Percentiles rank a stretch among this genome's conserved stretches.
Conservation (phyloP, 805 yeast species). For the Schwanniomyces pseudopolymorphus region DNA sequence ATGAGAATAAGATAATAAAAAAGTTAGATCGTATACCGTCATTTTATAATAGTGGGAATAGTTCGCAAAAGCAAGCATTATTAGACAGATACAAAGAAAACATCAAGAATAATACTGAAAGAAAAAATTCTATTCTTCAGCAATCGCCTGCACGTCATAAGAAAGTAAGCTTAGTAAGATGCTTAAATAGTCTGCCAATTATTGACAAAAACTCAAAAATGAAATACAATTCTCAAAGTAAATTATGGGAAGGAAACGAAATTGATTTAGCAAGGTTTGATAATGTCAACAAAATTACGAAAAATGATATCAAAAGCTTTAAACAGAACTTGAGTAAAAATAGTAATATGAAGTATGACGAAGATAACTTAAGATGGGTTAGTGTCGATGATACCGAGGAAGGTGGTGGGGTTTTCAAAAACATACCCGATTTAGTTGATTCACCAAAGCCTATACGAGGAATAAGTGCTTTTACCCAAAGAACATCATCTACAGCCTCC, state of each 20-base stretch:
- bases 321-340: slow-evolving; percentile 10
- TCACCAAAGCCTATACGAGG: slow-evolving; percentile 20
- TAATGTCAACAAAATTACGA: slow-evolving; percentile 30
- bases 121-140: slow-evolving; percentile 1
- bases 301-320: slow-evolving; percentile 21
- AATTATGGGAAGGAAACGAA: slow-evolving; percentile 68
- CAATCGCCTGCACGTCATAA: slow-evolving; percentile 12
- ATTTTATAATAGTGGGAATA: slow-evolving; percentile 25
- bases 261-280: slow-evolving; percentile 56
- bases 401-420: slow-evolving; percentile 46
- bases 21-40: slow-evolving; percentile 44
- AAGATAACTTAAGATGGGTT: slow-evolving; percentile 59
- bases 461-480: slow-evolving; percentile 35
- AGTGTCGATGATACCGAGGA: slow-evolving; percentile 35
- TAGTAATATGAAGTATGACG: slow-evolving; percentile 58
- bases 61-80: slow-evolving; percentile 24
- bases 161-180: slow-evolving; percentile 31
- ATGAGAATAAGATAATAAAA: slow-evolving; percentile 31
- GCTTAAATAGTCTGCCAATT: slow-evolving; percentile 21
- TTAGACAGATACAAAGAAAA: slow-evolving; percentile 33
- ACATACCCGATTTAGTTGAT: slow-evolving; percentile 44
- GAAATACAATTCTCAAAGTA: slow-evolving; percentile 52
- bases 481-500: slow-evolving; percentile 33
- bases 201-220: slow-evolving; percentile 31
- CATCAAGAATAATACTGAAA: slow-evolving; percentile 6